These are phyloP conservation scores for Jimgerdemannia lactiflua DNA, from an alignment of 192 early-diverging fungal species.

Conservation along the genomic window DNA sequence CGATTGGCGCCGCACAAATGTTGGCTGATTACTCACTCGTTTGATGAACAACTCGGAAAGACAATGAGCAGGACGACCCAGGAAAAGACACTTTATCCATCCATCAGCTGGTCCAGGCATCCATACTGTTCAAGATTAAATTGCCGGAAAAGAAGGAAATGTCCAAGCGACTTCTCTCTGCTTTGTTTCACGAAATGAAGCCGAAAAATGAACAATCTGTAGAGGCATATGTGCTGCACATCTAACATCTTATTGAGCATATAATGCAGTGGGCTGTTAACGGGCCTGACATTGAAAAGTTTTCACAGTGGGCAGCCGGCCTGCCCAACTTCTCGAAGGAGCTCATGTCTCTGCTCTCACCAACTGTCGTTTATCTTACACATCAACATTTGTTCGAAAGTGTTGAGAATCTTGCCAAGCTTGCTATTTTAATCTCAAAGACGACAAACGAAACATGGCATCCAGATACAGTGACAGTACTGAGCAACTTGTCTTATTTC, in stretches of 20 bases:
- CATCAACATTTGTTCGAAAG: neutral
- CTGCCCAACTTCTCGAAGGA: neutral
- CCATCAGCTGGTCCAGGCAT: neutral
- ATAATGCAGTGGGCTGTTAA: neutral
- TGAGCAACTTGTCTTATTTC: neutral
- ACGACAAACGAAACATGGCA: neutral
- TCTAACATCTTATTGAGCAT: neutral
- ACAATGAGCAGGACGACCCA: neutral
- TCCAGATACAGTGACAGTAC: neutral
- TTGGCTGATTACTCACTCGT: neutral
- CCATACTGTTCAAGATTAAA: neutral
- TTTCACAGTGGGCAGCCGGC: neutral
- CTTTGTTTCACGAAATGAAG: neutral
- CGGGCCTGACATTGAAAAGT: neutral
- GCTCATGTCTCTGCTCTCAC: neutral
- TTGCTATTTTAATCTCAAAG: neutral
- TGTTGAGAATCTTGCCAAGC: neutral
- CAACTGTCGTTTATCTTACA: neutral
- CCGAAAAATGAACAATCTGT: neutral
- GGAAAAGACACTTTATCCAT: neutral
- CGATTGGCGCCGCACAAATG: neutral
- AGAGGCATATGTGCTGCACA: neutral
- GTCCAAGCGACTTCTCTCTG: neutral
- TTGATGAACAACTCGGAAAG: neutral
- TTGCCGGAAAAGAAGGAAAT: neutral